A percentile compares a stretch with the other conserved stretches of the same genome.
Evolutionary conservation across 805 yeast genomes (phyloP).

Genomic region (Clavispora santaluciae): DNA sequence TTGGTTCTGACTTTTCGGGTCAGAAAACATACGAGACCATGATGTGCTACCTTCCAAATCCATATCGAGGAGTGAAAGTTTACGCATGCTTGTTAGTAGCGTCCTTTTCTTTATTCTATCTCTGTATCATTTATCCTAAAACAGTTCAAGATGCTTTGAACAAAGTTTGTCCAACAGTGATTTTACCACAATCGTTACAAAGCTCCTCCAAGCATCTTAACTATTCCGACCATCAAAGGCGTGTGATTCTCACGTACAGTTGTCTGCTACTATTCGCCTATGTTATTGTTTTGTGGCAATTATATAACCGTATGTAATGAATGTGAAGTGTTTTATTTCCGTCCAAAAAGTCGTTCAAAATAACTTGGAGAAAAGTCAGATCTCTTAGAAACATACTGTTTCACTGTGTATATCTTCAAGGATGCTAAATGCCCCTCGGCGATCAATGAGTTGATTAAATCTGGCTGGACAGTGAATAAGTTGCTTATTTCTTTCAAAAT

Average conservation of each 20-base stretch:
- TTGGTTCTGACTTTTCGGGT: conserved; percentile 2
- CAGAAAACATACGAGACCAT: conserved; percentile 32
- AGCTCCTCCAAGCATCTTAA: background rate
- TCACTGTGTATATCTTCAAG: conserved; percentile 56
- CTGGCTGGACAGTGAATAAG: conserved; percentile 79
- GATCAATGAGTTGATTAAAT: conserved; percentile 68
- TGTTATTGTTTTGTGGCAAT: conserved; percentile 3
- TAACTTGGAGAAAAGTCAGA: conserved; percentile 61
- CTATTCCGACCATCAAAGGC: background rate
- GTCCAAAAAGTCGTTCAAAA: conserved; percentile 41
- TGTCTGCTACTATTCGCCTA: background rate
- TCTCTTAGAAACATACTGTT: conserved; percentile 64
- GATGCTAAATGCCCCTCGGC: conserved; percentile 74
- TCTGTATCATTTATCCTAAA: conserved; percentile 1
- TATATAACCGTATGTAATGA: conserved; percentile 8
- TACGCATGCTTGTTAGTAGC: conserved; percentile 10
- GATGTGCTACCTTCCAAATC: conserved; percentile 55
- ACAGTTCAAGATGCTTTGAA: background rate
- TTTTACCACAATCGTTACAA: background rate
- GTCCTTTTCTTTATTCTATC: conserved; percentile 10
- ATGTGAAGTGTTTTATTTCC: conserved; percentile 15
- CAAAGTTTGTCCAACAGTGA: background rate
- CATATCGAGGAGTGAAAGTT: conserved; percentile 30
- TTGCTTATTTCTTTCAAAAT: conserved; percentile 78
- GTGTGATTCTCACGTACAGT: background rate